Evolutionary conservation across 805 yeast species (phyloP).

Genomic region (Martiniozyma abietophila): DNA sequence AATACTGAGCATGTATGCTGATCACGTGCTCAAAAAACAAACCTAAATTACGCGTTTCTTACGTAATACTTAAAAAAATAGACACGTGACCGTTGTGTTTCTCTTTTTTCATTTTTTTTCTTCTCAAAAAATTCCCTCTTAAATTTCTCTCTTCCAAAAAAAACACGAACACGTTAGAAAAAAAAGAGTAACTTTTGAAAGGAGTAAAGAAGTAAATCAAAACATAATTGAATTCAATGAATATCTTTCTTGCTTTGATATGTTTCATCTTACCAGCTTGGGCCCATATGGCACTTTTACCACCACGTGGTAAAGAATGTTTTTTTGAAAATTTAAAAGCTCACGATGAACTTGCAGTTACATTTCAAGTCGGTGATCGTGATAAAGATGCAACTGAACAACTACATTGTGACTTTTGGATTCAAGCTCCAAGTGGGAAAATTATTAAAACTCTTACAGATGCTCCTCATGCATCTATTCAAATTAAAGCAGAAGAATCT

Average conservation of each 20-base stretch:
- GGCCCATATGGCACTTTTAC: constrained; percentile 77
- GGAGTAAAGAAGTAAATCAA: too few relatives aligned
- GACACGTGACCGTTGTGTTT: too few relatives aligned
- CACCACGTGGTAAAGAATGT: constrained; percentile 80
- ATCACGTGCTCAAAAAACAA: too few relatives aligned
- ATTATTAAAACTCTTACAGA: constrained; percentile 41
- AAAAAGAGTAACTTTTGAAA: too few relatives aligned
- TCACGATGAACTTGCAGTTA: constrained; percentile 79
- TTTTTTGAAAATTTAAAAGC: constrained; percentile 74
- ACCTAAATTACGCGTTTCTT: too few relatives aligned
- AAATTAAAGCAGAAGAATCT: constrained; percentile 49
- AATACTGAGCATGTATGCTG: too few relatives aligned
- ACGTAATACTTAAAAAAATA: too few relatives aligned
- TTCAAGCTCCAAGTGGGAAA: constrained; percentile 34
- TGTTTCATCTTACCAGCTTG: constrained; percentile 9
- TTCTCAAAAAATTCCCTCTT: too few relatives aligned
- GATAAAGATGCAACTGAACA: constrained; percentile 63
- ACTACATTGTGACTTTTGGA: constrained; percentile 56
- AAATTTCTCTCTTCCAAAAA: too few relatives aligned
- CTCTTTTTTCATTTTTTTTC: too few relatives aligned
- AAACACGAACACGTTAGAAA: too few relatives aligned
- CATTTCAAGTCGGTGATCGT: constrained; percentile 91
- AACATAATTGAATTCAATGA: too few relatives aligned
- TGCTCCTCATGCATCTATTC: constrained; percentile 74
- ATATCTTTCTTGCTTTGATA: constrained; percentile 1